Evolutionary conservation across 305 asterid genomes (phyloP).

Genomic region (Plantago lanceolata): DNA sequence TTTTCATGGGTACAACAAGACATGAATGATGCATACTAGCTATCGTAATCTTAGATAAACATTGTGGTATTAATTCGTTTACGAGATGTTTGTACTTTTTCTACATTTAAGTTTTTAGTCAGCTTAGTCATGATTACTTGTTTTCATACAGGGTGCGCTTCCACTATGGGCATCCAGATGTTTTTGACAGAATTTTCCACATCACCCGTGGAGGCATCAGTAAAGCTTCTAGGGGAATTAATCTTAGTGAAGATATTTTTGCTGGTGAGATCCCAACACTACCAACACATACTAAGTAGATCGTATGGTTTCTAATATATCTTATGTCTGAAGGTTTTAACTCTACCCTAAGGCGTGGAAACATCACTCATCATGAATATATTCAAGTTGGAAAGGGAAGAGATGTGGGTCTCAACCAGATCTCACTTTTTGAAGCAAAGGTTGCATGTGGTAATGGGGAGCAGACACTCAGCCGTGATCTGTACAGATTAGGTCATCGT

Average conservation of each 20-base stretch:
- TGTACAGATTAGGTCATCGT: conserved; percentile 83
- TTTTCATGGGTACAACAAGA: background rate
- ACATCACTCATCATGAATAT: conserved; percentile 84
- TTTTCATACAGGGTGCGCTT: conserved; percentile 63
- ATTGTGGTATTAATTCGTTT: background rate
- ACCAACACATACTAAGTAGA: background rate
- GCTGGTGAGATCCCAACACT: conserved; percentile 46
- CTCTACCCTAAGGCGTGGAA: conserved; percentile 87
- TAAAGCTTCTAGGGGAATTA: conserved; percentile 80
- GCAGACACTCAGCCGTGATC: conserved; percentile 79
- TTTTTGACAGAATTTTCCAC: conserved; percentile 79
- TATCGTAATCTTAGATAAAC: background rate
- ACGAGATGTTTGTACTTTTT: background rate
- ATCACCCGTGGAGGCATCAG: conserved; percentile 84
- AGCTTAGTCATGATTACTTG: background rate
- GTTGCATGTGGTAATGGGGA: conserved; percentile 87
- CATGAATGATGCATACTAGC: background rate
- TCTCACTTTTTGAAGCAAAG: conserved; percentile 81
- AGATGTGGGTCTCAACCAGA: conserved; percentile 88
- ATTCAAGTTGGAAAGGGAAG: conserved; percentile 90
- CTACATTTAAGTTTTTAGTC: background rate
- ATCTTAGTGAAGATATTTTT: conserved; percentile 82
- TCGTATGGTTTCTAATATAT: conserved; percentile 1
- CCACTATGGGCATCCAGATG: conserved; percentile 93
- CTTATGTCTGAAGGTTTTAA: conserved; percentile 45